These are phyloP conservation scores for Kalanchoe fedtschenkoi DNA, from an alignment of 164 flowering plant genomes.

Conservation along the genomic window DNA sequence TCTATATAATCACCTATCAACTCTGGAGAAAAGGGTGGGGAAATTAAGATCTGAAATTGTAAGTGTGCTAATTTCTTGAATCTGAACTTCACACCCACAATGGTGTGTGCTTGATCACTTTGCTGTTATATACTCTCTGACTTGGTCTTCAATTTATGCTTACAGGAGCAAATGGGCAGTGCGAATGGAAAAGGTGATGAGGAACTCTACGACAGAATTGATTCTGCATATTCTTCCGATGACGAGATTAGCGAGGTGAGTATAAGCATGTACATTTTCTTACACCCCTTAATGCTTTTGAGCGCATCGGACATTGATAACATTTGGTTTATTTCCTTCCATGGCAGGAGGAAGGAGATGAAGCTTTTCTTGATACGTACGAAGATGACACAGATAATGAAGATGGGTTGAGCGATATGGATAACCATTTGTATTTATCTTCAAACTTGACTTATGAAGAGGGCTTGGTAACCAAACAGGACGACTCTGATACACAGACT, in stretches of 20 bases:
- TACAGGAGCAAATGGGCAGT: constrained; percentile 60
- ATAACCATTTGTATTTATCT: background rate
- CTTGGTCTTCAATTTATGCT: background rate
- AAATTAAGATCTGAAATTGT: constrained; percentile 72
- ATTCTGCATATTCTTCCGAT: constrained; percentile 55
- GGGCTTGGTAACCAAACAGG: too few species aligned
- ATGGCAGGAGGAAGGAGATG: constrained; percentile 62
- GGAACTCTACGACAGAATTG: constrained; percentile 52
- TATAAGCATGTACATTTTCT: background rate
- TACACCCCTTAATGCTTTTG: background rate
- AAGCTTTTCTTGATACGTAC: constrained; percentile 49
- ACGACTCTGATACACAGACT: too few species aligned
- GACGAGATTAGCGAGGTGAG: constrained; percentile 62
- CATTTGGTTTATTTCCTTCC: constrained; percentile 3
- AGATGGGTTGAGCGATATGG: constrained; percentile 10
- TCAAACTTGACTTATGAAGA: background rate
- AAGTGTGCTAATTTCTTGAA: constrained; percentile 17
- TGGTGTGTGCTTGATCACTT: background rate
- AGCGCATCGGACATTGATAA: background rate
- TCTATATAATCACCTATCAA: constrained; percentile 52
- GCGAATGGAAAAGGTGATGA: constrained; percentile 53
- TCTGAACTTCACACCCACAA: constrained; percentile 3
- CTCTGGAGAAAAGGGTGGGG: constrained; percentile 39
- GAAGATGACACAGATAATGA: constrained; percentile 22
- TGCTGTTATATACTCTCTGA: background rate